Evolutionary conservation across 257 asterid genomes (phyloP).

Genomic region (Scutellaria baicalensis): DNA sequence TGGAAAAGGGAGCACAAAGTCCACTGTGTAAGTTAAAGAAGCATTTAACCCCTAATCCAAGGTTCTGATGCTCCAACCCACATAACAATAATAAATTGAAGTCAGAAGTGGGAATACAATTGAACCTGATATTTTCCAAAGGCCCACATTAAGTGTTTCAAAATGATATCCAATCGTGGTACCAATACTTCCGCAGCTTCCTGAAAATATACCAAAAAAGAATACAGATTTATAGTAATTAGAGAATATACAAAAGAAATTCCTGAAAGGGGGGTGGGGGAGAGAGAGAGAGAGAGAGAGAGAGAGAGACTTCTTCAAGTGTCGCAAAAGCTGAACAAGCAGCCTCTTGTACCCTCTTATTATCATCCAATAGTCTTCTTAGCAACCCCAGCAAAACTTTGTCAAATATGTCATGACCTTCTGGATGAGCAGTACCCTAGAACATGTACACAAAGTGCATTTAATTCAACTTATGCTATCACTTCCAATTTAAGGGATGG

Average conservation of each 20-base stretch:
- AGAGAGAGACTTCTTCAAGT: slow-evolving; percentile 73
- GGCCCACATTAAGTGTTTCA: slow-evolving; percentile 85
- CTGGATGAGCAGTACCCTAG: slow-evolving; percentile 52
- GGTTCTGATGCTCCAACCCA: slow-evolving; percentile 2
- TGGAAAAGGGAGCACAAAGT: not conserved
- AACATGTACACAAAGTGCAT: slow-evolving; percentile 18
- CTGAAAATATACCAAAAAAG: slow-evolving; percentile 17
- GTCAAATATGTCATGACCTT: slow-evolving; percentile 69
- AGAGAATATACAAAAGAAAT: not conserved
- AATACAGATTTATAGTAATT: not conserved
- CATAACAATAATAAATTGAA: not conserved
- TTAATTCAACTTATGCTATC: not conserved
- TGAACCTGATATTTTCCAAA: slow-evolving; percentile 89
- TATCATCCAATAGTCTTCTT: slow-evolving; percentile 89
- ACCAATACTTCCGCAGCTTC: slow-evolving; percentile 79
- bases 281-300: not conserved
- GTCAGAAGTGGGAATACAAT: not conserved
- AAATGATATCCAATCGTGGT: slow-evolving; percentile 57
- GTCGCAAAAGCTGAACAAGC: slow-evolving; percentile 99
- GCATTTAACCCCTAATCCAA: not conserved
- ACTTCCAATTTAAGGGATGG: not conserved
- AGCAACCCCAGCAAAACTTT: slow-evolving; percentile 74
- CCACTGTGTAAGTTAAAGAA: not conserved
- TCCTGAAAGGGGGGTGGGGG: not conserved
- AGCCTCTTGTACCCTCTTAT: slow-evolving; percentile 98